Percentiles rank a stretch among this genome's conserved stretches.
Conservation (phyloP, 148 eudicot genomes). For the Vaccinium myrtillus region DNA sequence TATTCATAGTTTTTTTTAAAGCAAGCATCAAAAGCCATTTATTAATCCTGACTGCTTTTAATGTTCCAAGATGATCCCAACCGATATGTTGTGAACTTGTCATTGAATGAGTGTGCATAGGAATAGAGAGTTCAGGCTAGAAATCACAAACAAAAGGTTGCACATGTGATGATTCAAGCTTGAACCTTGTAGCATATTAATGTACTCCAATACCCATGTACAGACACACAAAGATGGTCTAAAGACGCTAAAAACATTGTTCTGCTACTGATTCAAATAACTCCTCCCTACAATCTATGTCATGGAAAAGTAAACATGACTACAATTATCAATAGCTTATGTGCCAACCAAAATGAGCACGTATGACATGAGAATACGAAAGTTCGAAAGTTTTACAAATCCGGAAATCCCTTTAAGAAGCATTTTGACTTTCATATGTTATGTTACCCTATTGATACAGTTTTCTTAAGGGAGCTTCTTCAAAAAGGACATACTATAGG, state of each 20-base stretch:
- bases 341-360: background rate
- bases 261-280: background rate
- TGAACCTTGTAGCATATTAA: background rate
- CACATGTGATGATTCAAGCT: conserved; percentile 2
- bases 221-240: background rate
- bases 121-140: background rate
- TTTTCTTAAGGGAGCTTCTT: background rate
- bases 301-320: background rate
- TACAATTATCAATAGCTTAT: background rate
- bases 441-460: background rate
- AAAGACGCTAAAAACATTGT: background rate
- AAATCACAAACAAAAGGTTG: background rate
- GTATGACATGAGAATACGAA: background rate
- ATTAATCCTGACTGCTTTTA: background rate
- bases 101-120: background rate
- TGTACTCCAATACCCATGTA: background rate
- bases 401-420: background rate
- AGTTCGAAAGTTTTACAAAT: background rate
- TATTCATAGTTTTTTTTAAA: background rate
- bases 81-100: background rate
- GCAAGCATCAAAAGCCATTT: background rate
- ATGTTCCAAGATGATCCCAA: conserved; percentile 8
- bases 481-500: too few relatives aligned
- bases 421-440: background rate
- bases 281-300: background rate